Evolutionary conservation across 2,329 filamentous ascomycete genomes (phyloP).

Genomic region (Orbilia oligospora): DNA sequence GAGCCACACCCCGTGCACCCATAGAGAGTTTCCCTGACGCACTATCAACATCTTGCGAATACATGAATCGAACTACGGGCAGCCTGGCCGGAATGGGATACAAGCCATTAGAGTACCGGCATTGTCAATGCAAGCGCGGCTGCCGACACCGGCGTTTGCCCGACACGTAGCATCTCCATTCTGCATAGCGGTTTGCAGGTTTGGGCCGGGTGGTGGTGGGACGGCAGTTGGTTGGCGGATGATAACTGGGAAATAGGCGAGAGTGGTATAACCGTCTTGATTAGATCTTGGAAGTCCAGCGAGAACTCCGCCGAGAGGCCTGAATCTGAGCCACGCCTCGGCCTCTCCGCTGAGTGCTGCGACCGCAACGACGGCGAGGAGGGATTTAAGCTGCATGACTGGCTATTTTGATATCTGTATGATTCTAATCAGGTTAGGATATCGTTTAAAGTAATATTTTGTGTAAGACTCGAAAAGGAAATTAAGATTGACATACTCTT

Average conservation of each 20-base stretch:
- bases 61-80: conserved; percentile 24
- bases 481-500: too few relatives aligned
- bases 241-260: conserved; percentile 45
- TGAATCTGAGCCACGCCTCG: conserved; percentile 40
- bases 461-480: too few relatives aligned
- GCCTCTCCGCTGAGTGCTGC: conserved; percentile 29
- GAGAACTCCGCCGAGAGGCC: conserved; percentile 31
- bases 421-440: not conserved
- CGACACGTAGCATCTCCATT: conserved; percentile 26
- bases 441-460: too few relatives aligned
- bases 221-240: conserved; percentile 31
- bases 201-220: conserved; percentile 22
- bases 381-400: conserved; percentile 35
- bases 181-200: conserved; percentile 30
- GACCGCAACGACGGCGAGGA: conserved; percentile 28
- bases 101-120: conserved; percentile 26
- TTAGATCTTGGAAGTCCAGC: conserved; percentile 28
- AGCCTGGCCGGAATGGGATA: conserved; percentile 33
- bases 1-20: not conserved
- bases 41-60: not conserved
- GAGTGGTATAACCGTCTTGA: conserved; percentile 45
- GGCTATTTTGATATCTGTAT: not conserved
- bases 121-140: conserved; percentile 35
- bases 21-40: not conserved
- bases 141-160: conserved; percentile 13